Evolutionary conservation across 2,329 filamentous ascomycete genomes (phyloP).

Genomic region (Furcasterigmium sp.): DNA sequence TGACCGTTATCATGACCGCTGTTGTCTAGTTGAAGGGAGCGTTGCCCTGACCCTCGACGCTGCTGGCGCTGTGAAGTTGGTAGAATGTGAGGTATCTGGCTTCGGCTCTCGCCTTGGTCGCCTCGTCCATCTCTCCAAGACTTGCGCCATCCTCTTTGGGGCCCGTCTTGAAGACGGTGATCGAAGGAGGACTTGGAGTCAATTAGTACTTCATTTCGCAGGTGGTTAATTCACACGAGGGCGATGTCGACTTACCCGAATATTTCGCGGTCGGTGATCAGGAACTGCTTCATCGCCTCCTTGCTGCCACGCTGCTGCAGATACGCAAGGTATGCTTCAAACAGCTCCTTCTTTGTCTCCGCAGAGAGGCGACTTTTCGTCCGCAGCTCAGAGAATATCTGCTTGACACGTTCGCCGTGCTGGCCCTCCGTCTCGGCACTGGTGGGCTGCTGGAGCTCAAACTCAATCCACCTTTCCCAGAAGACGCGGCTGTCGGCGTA

Average conservation of each 20-base stretch:
- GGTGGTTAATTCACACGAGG: background rate
- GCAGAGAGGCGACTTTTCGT: conserved; percentile 65
- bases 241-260: conserved; percentile 62
- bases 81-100: conserved; percentile 46
- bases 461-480: conserved; percentile 84
- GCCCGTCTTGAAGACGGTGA: conserved; percentile 24
- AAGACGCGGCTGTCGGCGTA: conserved; percentile 83
- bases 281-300: conserved; percentile 79
- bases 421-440: conserved; percentile 56
- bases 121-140: conserved; percentile 43
- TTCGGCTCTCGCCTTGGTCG: conserved; percentile 45
- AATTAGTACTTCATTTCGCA: background rate
- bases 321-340: conserved; percentile 74
- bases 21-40: conserved; percentile 43
- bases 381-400: conserved; percentile 71
- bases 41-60: conserved; percentile 40
- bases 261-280: conserved; percentile 77
- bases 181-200: conserved; percentile 36
- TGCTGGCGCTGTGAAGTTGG: conserved; percentile 42
- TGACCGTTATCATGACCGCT: background rate
- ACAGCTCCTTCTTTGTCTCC: conserved; percentile 67
- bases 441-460: conserved; percentile 81
- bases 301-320: conserved; percentile 78
- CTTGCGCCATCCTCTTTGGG: conserved; percentile 41
- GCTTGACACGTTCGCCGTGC: conserved; percentile 70